Base-by-base conservation (phyloP, 306 rosid species). In the Dryas drummondii region DNA sequence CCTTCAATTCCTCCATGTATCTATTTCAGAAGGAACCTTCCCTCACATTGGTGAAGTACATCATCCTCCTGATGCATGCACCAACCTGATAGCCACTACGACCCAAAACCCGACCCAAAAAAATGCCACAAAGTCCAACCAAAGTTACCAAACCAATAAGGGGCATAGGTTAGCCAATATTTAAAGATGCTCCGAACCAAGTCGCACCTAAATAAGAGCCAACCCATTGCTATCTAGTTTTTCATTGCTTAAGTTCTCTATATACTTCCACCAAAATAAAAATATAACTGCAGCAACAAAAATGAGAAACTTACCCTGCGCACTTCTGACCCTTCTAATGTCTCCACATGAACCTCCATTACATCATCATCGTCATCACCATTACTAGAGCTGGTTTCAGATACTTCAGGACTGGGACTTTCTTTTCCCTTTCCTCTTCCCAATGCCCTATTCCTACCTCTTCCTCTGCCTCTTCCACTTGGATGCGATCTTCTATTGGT, bases 221-320 rank as follows among this genome's bases (percentile, higher is more conserved):
- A 5, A 11, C 22, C 44, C 7, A 22, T 22, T 22, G 45, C 22
- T 11, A 48, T 26, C 45, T 48, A 26, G 52, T 6, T 46, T 17
- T 15, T 3, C 37, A 45, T 22, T 45, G 17, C 55, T 67, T 48
- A 3, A 46, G 55, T 49, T 48, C 19, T 22, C 12, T 54, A 26
- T 3, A 46, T 66, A 48, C 1, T 14, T 67, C 56, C 5, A 48
- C 37, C 17, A 12, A 65, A 52, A 66, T 9, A 8, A 2, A 13
- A 32, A 80, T 57, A 66, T 57, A 63, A 22, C 22, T 45, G 61
- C 50, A 40, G 48, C 10, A 52, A 74, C 22, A 66, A 61, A 22
- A 42, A 42, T 59, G 22, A 19, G 66, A 75, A 72, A 56, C 94
- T 76, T 83, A 93, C 98, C 89, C 87, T 83, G 75, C 96, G 89